Evolutionary conservation across 2,329 filamentous ascomycete genomes (phyloP).

Genomic region (Hypomyces perniciosus): DNA sequence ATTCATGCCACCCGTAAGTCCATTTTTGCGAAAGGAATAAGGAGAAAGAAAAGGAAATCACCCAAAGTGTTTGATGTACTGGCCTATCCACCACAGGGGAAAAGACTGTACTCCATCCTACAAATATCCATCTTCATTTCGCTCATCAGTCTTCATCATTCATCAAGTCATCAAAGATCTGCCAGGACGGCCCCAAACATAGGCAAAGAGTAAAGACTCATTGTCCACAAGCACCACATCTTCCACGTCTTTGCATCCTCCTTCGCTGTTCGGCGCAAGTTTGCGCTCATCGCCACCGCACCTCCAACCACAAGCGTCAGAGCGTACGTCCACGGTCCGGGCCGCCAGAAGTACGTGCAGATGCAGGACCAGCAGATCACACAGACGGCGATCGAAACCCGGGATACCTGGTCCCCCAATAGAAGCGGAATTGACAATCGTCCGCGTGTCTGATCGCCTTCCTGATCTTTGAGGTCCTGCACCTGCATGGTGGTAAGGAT

Average conservation of each 20-base stretch:
- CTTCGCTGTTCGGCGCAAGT: constrained; percentile 1
- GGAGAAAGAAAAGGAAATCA: too few relatives aligned
- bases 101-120: too few relatives aligned
- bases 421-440: constrained; percentile 14
- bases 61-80: too few relatives aligned
- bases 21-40: too few relatives aligned
- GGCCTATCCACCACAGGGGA: too few relatives aligned
- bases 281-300: not conserved
- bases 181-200: not conserved
- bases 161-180: too few relatives aligned
- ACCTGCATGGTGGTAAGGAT: constrained; percentile 20
- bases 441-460: constrained; percentile 14
- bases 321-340: not conserved
- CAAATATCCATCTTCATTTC: too few relatives aligned
- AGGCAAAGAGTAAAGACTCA: constrained; percentile 4
- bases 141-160: too few relatives aligned
- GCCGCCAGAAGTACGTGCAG: constrained; percentile 10
- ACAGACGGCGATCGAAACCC: constrained; percentile 7
- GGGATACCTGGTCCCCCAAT: constrained; percentile 6
- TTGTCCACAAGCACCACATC: constrained; percentile 9
- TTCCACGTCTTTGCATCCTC: constrained; percentile 9
- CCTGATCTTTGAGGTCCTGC: constrained; percentile 19
- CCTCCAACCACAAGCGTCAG: not conserved
- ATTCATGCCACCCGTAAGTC: too few relatives aligned
- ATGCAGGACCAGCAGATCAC: constrained; percentile 7